Evolutionary conservation across 1,284 basidiomycete genomes (phyloP).

Genomic region (Ceratobasidium sp.): DNA sequence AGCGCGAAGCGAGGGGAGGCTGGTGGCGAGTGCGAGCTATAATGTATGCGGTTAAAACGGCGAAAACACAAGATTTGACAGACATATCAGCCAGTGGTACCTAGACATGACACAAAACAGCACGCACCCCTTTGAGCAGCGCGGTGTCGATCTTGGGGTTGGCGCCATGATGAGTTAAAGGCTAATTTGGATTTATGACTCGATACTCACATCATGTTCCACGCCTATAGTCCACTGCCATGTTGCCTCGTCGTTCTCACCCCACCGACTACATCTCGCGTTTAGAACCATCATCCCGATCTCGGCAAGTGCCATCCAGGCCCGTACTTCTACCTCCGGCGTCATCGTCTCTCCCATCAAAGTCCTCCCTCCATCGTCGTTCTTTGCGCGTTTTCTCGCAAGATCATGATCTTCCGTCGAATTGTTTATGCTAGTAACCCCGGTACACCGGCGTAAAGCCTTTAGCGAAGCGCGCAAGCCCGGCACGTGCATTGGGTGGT

Average conservation of each 20-base stretch:
- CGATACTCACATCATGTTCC: conserved; percentile 65
- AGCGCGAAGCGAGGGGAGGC: conserved; percentile 18
- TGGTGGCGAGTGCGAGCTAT: conserved; percentile 68
- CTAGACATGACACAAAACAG: background rate
- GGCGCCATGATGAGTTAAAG: background rate
- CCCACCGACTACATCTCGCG: conserved; percentile 61
- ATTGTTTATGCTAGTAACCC: conserved; percentile 50
- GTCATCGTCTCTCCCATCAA: conserved; percentile 60
- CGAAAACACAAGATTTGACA: no score
- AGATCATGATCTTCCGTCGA: background rate
- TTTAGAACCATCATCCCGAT: conserved; percentile 70
- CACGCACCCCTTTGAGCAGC: conserved; percentile 65
- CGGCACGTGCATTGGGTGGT: conserved; percentile 67
- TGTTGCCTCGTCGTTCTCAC: conserved; percentile 56
- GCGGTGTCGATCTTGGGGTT: conserved; percentile 65
- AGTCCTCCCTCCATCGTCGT: background rate
- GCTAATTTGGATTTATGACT: background rate
- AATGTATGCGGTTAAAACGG: conserved; percentile 44
- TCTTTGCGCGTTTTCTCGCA: conserved; percentile 27
- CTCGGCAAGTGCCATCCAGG: conserved; percentile 76
- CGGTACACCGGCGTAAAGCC: conserved; percentile 69
- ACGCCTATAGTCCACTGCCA: conserved; percentile 64
- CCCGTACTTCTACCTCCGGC: conserved; percentile 73
- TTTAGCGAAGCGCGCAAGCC: conserved; percentile 70
- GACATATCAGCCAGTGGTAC: background rate